Base-by-base conservation (phyloP, 495 filamentous ascomycete genomes). In the Friedmanniomyces endolithicus region DNA sequence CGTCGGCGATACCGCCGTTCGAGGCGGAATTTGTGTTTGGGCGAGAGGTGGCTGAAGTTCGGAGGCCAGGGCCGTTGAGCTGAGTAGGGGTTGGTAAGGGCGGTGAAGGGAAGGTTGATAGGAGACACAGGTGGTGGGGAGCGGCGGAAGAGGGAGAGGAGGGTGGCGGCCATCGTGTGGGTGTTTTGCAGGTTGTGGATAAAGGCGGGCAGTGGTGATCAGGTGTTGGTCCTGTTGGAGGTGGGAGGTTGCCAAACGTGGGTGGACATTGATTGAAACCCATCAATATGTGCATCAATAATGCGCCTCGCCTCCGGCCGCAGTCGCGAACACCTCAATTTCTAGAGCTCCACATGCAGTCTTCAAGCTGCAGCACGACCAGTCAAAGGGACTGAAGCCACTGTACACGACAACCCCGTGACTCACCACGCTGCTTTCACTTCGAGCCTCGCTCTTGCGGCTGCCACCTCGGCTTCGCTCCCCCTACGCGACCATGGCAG, bases 51-150 rank as follows among this genome's bases (percentile, higher is more conserved):
- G 48, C 72, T 71, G 74, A 97, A 88, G 68, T 96, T 88, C 1
- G 92, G 92, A 20, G 92, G 92, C 94, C 94, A 99, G 67, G 79
- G 69, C 56, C 83, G 84, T 67, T 89, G 87, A n/a, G 87, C 84
- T 66, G 79, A 82, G 76, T 85, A 89, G 1, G 72, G 78, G 59
- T 78, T 82, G 57, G 63, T 64, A 1, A 59, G 52, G 58, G 63
- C 57, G 53, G 66, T 61, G 59, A 65, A 69, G 9, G 59, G 52
- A 43, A 61, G 48, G 22, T 6, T 23, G 44, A 50, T 55, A 40
- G 51, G 17, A 55, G 58, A 20, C 47, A 33, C 20, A 1, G 44
- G 9, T 16, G 62, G 27, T 1, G 59, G 35, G 3, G 22, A 27
- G 25, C 49, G 59, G 43, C 48, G 59, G 50, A 53, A 57, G 59